Conservation (phyloP, 805 yeast genomes). For the Yarrowia sp. region DNA sequence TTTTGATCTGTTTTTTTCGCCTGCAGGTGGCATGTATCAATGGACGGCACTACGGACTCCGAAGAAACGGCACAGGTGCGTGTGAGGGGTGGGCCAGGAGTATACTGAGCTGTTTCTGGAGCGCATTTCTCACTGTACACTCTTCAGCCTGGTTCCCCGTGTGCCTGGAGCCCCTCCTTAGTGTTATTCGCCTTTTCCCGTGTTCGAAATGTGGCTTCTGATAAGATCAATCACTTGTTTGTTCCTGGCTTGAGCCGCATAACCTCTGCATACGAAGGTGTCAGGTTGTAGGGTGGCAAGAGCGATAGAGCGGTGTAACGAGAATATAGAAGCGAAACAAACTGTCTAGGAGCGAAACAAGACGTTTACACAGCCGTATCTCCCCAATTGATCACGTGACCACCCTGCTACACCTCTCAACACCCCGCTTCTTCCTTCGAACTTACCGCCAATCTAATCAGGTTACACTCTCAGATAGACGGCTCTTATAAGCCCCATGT, state of each 20-base stretch:
- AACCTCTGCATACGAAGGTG: not conserved
- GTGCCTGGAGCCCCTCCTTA: too few species aligned
- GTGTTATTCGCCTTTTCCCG: too few species aligned
- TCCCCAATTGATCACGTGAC: too few species aligned
- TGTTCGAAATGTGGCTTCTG: not conserved
- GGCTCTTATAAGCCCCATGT: not conserved
- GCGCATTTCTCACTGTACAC: too few species aligned
- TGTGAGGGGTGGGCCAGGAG: too few species aligned
- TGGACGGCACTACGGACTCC: constrained; percentile 29
- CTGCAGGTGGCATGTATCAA: constrained; percentile 2
- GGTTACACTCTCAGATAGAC: not conserved
- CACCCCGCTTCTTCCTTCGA: too few species aligned
- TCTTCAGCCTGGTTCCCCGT: too few species aligned
- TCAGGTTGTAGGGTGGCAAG: not conserved
- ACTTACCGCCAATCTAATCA: not conserved
- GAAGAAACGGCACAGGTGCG: constrained; percentile 18
- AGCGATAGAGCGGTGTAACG: not conserved
- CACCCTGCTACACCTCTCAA: too few species aligned
- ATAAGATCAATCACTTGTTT: not conserved
- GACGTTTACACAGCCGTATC: too few species aligned
- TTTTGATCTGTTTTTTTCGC: constrained; percentile 1
- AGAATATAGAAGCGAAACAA: too few species aligned
- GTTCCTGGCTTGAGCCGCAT: constrained; percentile 6
- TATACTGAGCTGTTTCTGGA: too few species aligned
- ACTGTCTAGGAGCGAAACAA: too few species aligned